Evolutionary conservation across 2,329 filamentous ascomycete genomes (phyloP), one percentile per base, ranked within the genome.

Genomic region (Neonectria coccinea): DNA sequence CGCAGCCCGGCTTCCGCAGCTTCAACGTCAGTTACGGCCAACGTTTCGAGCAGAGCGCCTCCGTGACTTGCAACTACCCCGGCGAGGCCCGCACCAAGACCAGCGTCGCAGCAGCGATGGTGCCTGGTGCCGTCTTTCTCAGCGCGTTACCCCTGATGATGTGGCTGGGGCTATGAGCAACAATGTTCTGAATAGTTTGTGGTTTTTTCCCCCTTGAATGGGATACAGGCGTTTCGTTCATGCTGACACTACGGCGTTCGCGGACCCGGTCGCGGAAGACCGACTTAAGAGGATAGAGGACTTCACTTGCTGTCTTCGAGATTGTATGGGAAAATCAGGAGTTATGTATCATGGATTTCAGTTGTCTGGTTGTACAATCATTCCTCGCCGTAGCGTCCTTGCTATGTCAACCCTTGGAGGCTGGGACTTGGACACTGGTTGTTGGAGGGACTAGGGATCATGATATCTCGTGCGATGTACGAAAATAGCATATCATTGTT

Each of bases 1-100:
- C 96, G 5, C 74, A 73, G 36, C 73, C 76, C 3, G 67, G 71
- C 20, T 73, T 77, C 41, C 60, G 68, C 9, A 76, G 74, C 53
- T 82, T 80, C 58, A 68, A 75, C 9, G 69, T 72, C 29, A 81
- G 79, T 54, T 82, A 82, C 52, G 80, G 74, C 3, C 62, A 29
- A 51, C 73, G 77, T 22, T 64, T 70, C 20, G 55, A 57, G 10
- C 68, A 74, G 27, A 68, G 62, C 20, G 53, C 65, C 16, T 63
- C 66, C 1, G 70, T 80, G 18, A 73, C 76, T 5, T 82, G 80
- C 66, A 82, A 81, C 59, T 81, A 75, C 29, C 78, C 79, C 0
- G 79, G 79, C 29, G 76, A 79, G 69, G 71, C 78, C 14, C 73
- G 77, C 42, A 79, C 79, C 25, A 72, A 64, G 33, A 65, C 65